Conservation (phyloP, 768 basidiomycete genomes). For the Termitomyces sp. region DNA sequence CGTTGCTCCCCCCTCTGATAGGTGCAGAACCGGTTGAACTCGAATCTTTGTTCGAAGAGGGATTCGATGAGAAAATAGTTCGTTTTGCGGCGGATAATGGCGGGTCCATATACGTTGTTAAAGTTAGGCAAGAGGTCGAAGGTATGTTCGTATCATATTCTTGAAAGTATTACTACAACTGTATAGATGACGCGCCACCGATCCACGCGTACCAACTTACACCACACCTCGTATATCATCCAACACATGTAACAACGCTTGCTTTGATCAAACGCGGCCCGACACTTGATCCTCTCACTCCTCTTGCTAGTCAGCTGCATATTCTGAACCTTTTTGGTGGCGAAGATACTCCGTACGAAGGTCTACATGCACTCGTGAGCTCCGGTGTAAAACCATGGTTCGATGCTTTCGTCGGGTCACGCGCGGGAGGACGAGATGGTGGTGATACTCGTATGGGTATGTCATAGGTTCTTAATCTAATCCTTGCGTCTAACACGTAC, state of each 20-base stretch:
- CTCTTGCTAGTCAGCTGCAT: slow-evolving; percentile 83
- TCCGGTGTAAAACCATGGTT: slow-evolving; percentile 97
- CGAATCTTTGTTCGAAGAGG: slow-evolving; percentile 60
- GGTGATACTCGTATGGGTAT: slow-evolving; percentile 74
- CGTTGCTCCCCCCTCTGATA: slow-evolving; percentile 76
- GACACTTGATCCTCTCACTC: slow-evolving; percentile 71
- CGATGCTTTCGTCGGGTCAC: slow-evolving; percentile 90
- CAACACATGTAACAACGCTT: slow-evolving; percentile 77
- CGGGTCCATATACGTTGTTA: slow-evolving; percentile 78
- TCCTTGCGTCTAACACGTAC: slow-evolving; percentile 4
- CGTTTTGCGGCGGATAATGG: slow-evolving; percentile 74
- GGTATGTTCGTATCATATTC: slow-evolving; percentile 35
- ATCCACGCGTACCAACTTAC: slow-evolving; percentile 64
- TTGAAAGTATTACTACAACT: slow-evolving; percentile 7
- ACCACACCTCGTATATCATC: slow-evolving; percentile 71
- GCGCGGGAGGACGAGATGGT: slow-evolving; percentile 63
- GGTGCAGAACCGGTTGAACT: slow-evolving; percentile 65
- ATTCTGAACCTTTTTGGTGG: slow-evolving; percentile 89
- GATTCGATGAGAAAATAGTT: slow-evolving; percentile 69
- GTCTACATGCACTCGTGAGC: slow-evolving; percentile 91
- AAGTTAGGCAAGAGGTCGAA: slow-evolving; percentile 68
- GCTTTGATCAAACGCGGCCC: slow-evolving; percentile 92
- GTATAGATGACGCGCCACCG: slow-evolving; percentile 58
- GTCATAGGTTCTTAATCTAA: slow-evolving; percentile 2
- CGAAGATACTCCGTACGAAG: slow-evolving; percentile 90